Percentiles rank a stretch among this genome's conserved stretches.
Evolutionary conservation across 2,329 filamentous ascomycete species (phyloP).

Genomic region (Penicillium sp.): DNA sequence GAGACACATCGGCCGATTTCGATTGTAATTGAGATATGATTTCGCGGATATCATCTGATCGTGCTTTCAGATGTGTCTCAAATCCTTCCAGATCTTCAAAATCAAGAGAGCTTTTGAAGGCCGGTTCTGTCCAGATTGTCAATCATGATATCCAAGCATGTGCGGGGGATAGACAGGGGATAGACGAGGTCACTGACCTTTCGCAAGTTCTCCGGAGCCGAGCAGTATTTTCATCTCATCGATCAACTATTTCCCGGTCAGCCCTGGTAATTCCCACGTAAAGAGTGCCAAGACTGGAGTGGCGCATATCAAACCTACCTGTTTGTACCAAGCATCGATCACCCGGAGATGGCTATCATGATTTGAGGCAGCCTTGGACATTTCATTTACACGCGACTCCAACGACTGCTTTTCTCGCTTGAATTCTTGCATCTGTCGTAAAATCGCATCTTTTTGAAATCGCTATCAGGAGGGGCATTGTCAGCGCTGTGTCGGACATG

Average conservation of each 20-base stretch:
- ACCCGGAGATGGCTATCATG: conserved; percentile 92
- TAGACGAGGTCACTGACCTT: conserved; percentile 37
- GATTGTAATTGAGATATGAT: conserved; percentile 72
- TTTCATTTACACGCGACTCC: conserved; percentile 78
- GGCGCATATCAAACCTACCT: conserved; percentile 63
- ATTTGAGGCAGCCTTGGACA: conserved; percentile 75
- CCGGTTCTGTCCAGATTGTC: conserved; percentile 19
- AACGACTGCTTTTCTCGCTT: conserved; percentile 85
- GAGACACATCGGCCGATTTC: conserved; percentile 52
- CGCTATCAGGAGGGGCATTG: conserved; percentile 58
- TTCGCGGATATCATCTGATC: conserved; percentile 74
- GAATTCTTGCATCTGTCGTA: conserved; percentile 97
- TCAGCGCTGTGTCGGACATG: conserved; percentile 35
- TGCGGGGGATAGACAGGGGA: too few species aligned
- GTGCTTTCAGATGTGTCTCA: conserved; percentile 76
- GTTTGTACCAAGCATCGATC: conserved; percentile 91
- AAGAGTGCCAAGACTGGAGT: not conserved
- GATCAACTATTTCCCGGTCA: conserved; percentile 41
- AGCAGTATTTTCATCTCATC: conserved; percentile 53
- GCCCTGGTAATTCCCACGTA: not conserved
- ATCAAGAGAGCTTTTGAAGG: conserved; percentile 58
- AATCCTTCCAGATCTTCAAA: conserved; percentile 66
- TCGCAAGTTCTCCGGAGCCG: conserved; percentile 33
- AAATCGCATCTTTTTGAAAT: conserved; percentile 94
- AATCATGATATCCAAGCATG: conserved; percentile 4